Evolutionary conservation across 2,329 filamentous ascomycete species (phyloP), one percentile per base, ranked within the genome.

Genomic region (Endoconidiophora polonica): DNA sequence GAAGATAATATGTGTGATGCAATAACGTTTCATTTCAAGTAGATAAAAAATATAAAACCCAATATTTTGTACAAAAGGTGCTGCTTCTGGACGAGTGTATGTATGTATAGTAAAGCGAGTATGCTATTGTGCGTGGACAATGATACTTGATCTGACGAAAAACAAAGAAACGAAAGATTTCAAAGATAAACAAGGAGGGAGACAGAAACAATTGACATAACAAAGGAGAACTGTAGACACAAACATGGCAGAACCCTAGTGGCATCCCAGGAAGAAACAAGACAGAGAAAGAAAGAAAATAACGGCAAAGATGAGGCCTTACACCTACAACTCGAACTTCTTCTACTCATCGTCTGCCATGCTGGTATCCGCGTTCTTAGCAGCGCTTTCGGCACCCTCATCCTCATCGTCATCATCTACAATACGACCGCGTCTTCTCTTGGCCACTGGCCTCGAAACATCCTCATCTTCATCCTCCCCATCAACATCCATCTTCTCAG

Each of bases 401-500:
- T 72, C 72, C 45, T 76, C 73, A 45, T 76, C 73, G 46, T 76
- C 72, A 43, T 54, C 52, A 38, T 72, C 65, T 18, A 70, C 72
- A 41, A 73, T 65, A 36, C 73, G 65, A 16, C 66, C 62, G 49
- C 72, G 66, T 47, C 52, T 49, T 41, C 48, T 50, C 61, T 70
- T 74, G 49, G 60, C 59, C 56, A 64, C 64, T 54, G 64, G 63
- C 48, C 66, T 66, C 48, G 66, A 64, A 36, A 71, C 71, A 2
- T 73, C 73, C 1, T 76, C 70, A 1, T 72, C 70, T 0, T 70
- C 73, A 5, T 74, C 71, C 4, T 33, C 29, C 1, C 29, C 29
- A 54, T 77, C 73, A 1, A 76, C 65, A 6, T 76, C 72, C 72
- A 76, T 76, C 54, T 61, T 64, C 53, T 73, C 70, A 39, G 10